A percentile compares a stretch with the other conserved stretches of the same genome.
Conservation (phyloP, 139 green algal species). For the Ettlia oleoabundans region DNA sequence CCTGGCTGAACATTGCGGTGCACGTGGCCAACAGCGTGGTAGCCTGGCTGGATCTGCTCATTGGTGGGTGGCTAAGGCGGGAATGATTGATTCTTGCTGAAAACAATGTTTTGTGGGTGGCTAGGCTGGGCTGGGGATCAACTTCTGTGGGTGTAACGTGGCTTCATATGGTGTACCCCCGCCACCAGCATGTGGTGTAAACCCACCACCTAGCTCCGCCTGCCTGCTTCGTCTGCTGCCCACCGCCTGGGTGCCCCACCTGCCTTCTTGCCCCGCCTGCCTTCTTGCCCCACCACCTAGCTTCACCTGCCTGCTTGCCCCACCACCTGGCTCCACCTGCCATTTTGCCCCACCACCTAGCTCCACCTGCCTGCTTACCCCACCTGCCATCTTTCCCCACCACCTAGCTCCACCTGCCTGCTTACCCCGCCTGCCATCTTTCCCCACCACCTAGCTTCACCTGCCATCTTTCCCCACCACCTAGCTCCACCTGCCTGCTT, state of each 20-base stretch:
- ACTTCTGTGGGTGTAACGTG: too few species aligned
- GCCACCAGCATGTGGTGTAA: too few species aligned
- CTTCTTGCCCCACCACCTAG: too few species aligned
- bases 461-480: neutral
- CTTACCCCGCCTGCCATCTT: too few species aligned
- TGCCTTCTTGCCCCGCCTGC: too few species aligned
- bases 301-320: too few species aligned
- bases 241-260: neutral
- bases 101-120: neutral
- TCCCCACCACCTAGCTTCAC: neutral
- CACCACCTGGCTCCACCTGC: too few species aligned
- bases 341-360: too few species aligned
- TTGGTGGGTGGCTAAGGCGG: constrained; percentile 4
- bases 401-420: neutral
- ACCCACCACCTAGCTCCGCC: neutral
- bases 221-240: neutral
- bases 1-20: constrained; percentile 68
- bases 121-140: neutral
- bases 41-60: constrained; percentile 70
- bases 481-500: neutral
- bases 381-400: neutral
- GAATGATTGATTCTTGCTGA: neutral
- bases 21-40: constrained; percentile 63
- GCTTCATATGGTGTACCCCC: too few species aligned
- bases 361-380: neutral